Percentiles rank a stretch among this genome's conserved stretches.
Conservation (phyloP, 2,329 filamentous ascomycete species). For the Penicillium janthinellum region DNA sequence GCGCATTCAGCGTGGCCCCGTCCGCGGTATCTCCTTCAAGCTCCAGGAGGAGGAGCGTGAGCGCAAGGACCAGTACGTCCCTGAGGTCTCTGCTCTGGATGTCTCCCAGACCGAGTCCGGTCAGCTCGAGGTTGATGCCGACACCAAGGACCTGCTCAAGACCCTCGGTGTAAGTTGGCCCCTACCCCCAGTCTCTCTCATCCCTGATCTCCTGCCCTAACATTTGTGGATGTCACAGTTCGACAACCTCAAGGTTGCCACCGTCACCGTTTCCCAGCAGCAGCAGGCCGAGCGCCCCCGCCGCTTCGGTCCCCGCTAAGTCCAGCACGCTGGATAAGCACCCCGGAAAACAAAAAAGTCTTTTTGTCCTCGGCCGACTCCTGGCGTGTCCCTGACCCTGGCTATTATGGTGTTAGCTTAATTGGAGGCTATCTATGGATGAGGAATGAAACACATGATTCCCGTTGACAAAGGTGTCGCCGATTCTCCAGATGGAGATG, state of each 20-base stretch:
- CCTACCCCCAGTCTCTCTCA: neutral
- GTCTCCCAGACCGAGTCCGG: slow-evolving; percentile 93
- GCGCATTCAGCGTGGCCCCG: slow-evolving; percentile 98
- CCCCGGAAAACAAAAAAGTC: slow-evolving; percentile 27
- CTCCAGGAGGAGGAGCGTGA: slow-evolving; percentile 99
- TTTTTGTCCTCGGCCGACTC: slow-evolving; percentile 35
- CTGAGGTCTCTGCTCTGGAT: slow-evolving; percentile 97
- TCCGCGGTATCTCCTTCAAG: slow-evolving; percentile 99
- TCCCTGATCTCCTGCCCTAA: slow-evolving; percentile 6
- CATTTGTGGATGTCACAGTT: slow-evolving; percentile 63
- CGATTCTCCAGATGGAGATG: slow-evolving; percentile 71
- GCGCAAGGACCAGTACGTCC: slow-evolving; percentile 99
- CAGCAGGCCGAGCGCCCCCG: slow-evolving; percentile 81
- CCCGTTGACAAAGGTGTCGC: slow-evolving; percentile 77
- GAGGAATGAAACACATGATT: slow-evolving; percentile 46
- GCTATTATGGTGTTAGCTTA: slow-evolving; percentile 33
- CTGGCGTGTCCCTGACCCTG: slow-evolving; percentile 29
- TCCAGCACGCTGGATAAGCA: slow-evolving; percentile 18
- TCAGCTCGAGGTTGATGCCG: slow-evolving; percentile 89
- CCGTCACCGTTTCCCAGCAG: slow-evolving; percentile 85
- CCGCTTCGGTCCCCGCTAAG: slow-evolving; percentile 61
- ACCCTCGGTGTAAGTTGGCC: slow-evolving; percentile 83
- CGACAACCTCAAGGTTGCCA: slow-evolving; percentile 96
- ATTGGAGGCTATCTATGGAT: slow-evolving; percentile 33
- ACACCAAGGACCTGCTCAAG: slow-evolving; percentile 99